A percentile compares a stretch with the other conserved stretches of the same genome.
These are phyloP conservation scores for Alternaria triticina DNA, from an alignment of 2,329 filamentous ascomycete species.

Conservation along the genomic window DNA sequence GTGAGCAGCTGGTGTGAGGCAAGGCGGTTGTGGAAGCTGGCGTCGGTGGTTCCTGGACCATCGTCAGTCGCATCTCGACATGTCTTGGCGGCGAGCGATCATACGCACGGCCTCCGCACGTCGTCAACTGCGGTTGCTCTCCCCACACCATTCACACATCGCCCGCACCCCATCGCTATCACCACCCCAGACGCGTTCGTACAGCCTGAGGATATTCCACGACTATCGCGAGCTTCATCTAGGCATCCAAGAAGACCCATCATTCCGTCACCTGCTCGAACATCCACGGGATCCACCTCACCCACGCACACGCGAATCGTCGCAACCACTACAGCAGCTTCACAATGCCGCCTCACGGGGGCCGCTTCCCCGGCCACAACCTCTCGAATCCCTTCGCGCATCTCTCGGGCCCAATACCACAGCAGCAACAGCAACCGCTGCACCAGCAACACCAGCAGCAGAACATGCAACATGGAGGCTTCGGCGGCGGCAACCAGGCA, in stretches of 20 bases:
- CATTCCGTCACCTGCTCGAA: neutral
- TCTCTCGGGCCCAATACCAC: constrained; percentile 52
- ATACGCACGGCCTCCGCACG: constrained; percentile 12
- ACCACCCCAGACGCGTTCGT: neutral
- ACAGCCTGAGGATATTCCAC: neutral
- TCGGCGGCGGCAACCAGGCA: constrained; percentile 61
- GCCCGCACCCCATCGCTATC: neutral
- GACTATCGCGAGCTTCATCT: neutral
- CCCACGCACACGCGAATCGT: constrained; percentile 17
- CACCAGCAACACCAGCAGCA: constrained; percentile 59
- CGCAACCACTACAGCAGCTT: constrained; percentile 25
- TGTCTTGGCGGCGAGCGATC: constrained; percentile 21
- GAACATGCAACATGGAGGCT: constrained; percentile 71
- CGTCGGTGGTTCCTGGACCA: constrained; percentile 25
- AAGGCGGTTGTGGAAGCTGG: constrained; percentile 26
- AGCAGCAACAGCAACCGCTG: constrained; percentile 42
- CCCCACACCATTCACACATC: constrained; percentile 9
- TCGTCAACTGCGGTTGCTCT: constrained; percentile 5
- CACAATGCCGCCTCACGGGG: constrained; percentile 64
- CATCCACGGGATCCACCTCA: neutral
- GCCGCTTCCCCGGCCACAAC: constrained; percentile 64
- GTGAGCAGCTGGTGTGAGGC: constrained; percentile 22
- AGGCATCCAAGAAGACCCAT: neutral
- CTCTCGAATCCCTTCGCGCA: constrained; percentile 66
- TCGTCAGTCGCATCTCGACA: constrained; percentile 16